Evolutionary conservation across 2,329 filamentous ascomycete genomes (phyloP).

Genomic region (Septoria linicola): DNA sequence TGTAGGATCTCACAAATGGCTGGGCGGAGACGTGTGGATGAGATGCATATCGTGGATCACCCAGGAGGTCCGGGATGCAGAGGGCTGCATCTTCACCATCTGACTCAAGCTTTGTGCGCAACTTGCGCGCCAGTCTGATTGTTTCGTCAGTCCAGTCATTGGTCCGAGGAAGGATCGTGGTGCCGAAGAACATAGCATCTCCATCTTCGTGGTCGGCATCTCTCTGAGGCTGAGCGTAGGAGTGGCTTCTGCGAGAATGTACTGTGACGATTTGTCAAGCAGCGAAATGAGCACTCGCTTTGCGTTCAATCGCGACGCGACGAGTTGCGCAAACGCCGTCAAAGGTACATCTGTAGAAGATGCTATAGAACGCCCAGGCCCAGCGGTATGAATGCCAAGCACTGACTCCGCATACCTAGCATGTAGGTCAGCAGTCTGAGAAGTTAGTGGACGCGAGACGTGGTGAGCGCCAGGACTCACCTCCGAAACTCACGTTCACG

Average conservation of each 20-base stretch:
- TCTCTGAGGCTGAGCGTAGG: slow-evolving; percentile 42
- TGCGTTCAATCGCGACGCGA: slow-evolving; percentile 38
- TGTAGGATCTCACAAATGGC: slow-evolving; percentile 48
- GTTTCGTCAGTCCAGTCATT: slow-evolving; percentile 40
- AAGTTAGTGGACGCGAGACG: background rate
- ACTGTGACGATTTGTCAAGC: slow-evolving; percentile 49
- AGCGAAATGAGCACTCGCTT: slow-evolving; percentile 44
- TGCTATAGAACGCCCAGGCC: slow-evolving; percentile 1
- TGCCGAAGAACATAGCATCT: slow-evolving; percentile 36
- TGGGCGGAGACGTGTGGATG: slow-evolving; percentile 28
- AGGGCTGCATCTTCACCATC: slow-evolving; percentile 33
- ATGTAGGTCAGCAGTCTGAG: background rate
- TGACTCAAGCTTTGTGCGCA: background rate
- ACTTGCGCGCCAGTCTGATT: slow-evolving; percentile 22
- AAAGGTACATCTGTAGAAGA: slow-evolving; percentile 30
- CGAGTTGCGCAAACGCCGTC: slow-evolving; percentile 48
- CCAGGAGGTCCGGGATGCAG: slow-evolving; percentile 30
- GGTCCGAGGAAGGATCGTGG: slow-evolving; percentile 35
- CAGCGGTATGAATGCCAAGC: slow-evolving; percentile 1
- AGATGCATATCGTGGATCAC: slow-evolving; percentile 26
- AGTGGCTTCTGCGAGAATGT: slow-evolving; percentile 53
- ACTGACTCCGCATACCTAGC: slow-evolving; percentile 20
- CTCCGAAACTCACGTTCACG: slow-evolving; percentile 17
- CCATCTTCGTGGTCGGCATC: slow-evolving; percentile 36
- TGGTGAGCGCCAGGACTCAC: slow-evolving; percentile 5